Conservation (phyloP, 495 filamentous ascomycete genomes). For the Monascus purpureus region DNA sequence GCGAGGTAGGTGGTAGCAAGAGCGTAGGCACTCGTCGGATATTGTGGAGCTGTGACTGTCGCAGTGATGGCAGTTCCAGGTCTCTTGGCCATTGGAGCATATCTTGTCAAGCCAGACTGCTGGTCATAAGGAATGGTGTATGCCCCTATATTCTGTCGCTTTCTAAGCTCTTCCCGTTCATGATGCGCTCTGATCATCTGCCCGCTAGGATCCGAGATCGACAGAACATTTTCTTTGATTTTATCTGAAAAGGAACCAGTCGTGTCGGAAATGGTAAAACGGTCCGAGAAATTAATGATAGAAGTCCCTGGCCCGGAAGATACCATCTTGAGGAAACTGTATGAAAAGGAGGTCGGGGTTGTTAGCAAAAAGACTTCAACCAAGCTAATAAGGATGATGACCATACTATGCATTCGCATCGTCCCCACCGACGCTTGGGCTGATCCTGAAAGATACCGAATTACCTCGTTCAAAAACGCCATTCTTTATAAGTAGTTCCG, state of each 20-base stretch:
- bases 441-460: constrained; percentile 35
- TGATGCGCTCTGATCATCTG: constrained; percentile 13
- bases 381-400: background rate
- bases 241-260: constrained; percentile 43
- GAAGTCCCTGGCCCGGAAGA: constrained; percentile 36
- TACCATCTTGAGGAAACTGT: constrained; percentile 52
- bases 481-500: constrained; percentile 24
- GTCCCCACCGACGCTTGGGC: constrained; percentile 30
- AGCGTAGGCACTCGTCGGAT: constrained; percentile 45
- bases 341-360: too few species aligned
- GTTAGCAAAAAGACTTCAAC: too few species aligned
- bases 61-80: constrained; percentile 53
- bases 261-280: constrained; percentile 56
- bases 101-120: constrained; percentile 51
- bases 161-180: constrained; percentile 15
- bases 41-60: constrained; percentile 38
- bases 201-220: constrained; percentile 30
- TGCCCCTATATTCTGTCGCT: constrained; percentile 15
- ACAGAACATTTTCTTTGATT: constrained; percentile 24
- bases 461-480: constrained; percentile 35
- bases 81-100: constrained; percentile 59
- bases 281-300: constrained; percentile 45
- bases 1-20: constrained; percentile 45
- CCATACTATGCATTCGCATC: constrained; percentile 50
- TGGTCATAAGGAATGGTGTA: constrained; percentile 44